Evolutionary conservation across 306 rosid species (phyloP), one percentile per base, ranked within the genome.

Genomic region (Urtica urens): DNA sequence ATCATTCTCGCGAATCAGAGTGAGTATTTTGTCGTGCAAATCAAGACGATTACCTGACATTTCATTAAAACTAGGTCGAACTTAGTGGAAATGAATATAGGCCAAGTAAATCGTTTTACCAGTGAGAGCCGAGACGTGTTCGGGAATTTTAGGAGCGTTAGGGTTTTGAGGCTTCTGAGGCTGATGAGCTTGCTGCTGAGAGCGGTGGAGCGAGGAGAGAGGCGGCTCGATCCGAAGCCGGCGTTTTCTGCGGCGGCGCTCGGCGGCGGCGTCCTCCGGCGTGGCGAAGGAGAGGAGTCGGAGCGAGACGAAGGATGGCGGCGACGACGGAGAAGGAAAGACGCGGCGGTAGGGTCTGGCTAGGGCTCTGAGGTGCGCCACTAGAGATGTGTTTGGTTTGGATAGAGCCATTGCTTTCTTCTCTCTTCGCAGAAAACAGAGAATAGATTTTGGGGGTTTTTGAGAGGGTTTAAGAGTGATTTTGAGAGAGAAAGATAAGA

Each of bases 161-260:
- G 99, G 97, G 24, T 90, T 85, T 6, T 71, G 77, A 38, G 66
- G 81, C 42, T 62, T 71, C 18, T 50, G 64, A 23, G 63, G 0
- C 15, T 43, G 65, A 3, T 52, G 50, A 42, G 48, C 58, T 15
- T 51, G 62, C 12, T 68, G 67, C 10, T 76, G 87, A 34, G 50
- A 16, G 51, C 97, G 78, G 70, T 77, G 75, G n/a, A 81, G 81
- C 14, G 95, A 72, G 19, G 94, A 79, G 54, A 82, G 76, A 1
- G 99, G 99, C 0, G 99, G 99, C 15, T 85, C 95, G 55, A 77
- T 82, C n/a, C 99, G 99, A 51, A 90, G 82, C 53, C 88, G 87
- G 49, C 99, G 99, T 53, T 90, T 85, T 9, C 95, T 87, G 15
- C 92, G 92, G 43, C 99, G 95, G 21, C 99, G 94, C 43, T 81